Evolutionary conservation across 169 alveolate species (phyloP).

Genomic region (Plasmodium sp.): DNA sequence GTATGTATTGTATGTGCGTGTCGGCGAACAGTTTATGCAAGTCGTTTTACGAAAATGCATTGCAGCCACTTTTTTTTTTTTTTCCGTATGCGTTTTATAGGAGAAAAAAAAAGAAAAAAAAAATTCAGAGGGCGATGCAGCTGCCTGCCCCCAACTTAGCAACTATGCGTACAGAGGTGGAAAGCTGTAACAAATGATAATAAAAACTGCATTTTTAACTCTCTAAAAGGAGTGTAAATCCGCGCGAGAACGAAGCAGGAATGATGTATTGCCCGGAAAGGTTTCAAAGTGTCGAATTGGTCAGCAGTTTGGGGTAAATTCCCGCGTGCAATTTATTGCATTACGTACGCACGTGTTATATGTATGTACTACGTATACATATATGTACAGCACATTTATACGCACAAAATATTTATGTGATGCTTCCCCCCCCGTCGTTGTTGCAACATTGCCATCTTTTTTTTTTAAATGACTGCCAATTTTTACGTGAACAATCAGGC

Average conservation of each 20-base stretch:
- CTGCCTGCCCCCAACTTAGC: background rate
- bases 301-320: background rate
- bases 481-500: background rate
- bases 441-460: background rate
- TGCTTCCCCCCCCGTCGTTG: background rate
- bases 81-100: background rate
- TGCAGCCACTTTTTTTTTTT: background rate
- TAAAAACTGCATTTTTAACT: background rate
- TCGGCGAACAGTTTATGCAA: background rate
- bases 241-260: background rate
- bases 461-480: background rate
- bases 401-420: background rate
- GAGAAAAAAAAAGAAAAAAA: background rate
- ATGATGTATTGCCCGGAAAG: background rate
- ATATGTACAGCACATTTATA: background rate
- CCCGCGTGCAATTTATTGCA: background rate
- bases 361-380: background rate
- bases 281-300: background rate
- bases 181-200: background rate
- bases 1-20: background rate
- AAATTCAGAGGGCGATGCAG: background rate
- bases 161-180: background rate
- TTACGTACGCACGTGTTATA: background rate
- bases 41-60: background rate
- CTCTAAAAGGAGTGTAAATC: background rate